These are phyloP conservation scores for Corymbia calophylla DNA, from an alignment of 441 rosid genomes.

Conservation along the genomic window DNA sequence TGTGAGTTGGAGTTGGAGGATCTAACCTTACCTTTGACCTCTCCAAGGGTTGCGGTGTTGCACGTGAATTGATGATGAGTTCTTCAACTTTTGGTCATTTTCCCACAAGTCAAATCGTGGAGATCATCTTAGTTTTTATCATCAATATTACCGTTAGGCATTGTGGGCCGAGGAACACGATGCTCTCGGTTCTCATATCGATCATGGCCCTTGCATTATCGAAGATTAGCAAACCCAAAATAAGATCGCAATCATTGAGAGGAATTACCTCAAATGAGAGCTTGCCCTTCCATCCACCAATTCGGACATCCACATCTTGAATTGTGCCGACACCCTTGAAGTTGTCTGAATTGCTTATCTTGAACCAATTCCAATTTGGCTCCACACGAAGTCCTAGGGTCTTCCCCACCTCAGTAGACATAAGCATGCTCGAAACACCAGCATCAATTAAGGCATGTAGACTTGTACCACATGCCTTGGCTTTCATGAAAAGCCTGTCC, in stretches of 20 bases:
- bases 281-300: background rate
- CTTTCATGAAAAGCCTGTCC: no score
- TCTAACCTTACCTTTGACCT: no score
- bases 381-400: background rate
- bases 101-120: no score
- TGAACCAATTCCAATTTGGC: background rate
- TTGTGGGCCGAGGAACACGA: no score
- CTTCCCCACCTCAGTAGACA: background rate
- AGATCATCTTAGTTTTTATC: no score
- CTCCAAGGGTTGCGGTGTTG: no score
- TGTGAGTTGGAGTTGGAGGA: no score
- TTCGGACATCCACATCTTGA: background rate
- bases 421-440: background rate
- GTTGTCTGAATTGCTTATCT: background rate
- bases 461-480: background rate
- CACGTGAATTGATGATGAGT: no score
- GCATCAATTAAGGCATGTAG: background rate
- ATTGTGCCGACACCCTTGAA: background rate
- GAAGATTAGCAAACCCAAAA: background rate
- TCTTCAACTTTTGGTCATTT: no score
- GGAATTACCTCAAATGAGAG: background rate
- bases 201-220: background rate
- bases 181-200: no score
- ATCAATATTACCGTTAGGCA: background rate
- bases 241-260: background rate